These are phyloP conservation scores for Curvularia eragrostidis DNA, from an alignment of 2,329 filamentous ascomycete species.

Conservation along the genomic window DNA sequence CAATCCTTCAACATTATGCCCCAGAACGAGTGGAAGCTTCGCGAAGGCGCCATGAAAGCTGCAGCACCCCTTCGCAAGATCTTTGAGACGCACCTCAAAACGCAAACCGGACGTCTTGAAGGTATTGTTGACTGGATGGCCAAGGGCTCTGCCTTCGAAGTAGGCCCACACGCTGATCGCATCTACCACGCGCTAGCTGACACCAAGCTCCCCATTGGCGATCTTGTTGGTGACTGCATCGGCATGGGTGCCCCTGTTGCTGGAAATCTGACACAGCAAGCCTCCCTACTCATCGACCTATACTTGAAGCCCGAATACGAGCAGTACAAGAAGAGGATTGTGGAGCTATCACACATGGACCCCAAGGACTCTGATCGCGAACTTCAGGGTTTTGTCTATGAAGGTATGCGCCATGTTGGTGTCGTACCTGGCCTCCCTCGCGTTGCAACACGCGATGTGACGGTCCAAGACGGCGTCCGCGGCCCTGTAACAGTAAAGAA, in stretches of 20 bases:
- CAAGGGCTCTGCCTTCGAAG: conserved; percentile 62
- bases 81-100: conserved; percentile 70
- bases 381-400: conserved; percentile 61
- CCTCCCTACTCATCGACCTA: conserved; percentile 61
- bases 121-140: conserved; percentile 59
- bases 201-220: conserved; percentile 56
- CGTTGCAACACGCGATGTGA: conserved; percentile 53
- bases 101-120: conserved; percentile 61
- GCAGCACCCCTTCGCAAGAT: conserved; percentile 72
- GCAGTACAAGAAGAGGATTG: conserved; percentile 59
- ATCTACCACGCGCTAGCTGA: conserved; percentile 59
- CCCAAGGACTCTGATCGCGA: conserved; percentile 63
- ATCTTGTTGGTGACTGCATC: conserved; percentile 60
- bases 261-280: conserved; percentile 61
- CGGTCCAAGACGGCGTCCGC: conserved; percentile 59
- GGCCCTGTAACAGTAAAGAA: conserved; percentile 56
- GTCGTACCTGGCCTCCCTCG: conserved; percentile 61
- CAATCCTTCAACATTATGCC: conserved; percentile 63
- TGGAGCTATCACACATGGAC: conserved; percentile 57
- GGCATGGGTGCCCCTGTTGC: conserved; percentile 59
- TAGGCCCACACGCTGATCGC: conserved; percentile 59
- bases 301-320: conserved; percentile 60
- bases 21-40: conserved; percentile 57
- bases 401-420: conserved; percentile 62
- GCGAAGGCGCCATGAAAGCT: conserved; percentile 54